Evolutionary conservation across 257 asterid genomes (phyloP).

Genomic region (Ilex asprella): DNA sequence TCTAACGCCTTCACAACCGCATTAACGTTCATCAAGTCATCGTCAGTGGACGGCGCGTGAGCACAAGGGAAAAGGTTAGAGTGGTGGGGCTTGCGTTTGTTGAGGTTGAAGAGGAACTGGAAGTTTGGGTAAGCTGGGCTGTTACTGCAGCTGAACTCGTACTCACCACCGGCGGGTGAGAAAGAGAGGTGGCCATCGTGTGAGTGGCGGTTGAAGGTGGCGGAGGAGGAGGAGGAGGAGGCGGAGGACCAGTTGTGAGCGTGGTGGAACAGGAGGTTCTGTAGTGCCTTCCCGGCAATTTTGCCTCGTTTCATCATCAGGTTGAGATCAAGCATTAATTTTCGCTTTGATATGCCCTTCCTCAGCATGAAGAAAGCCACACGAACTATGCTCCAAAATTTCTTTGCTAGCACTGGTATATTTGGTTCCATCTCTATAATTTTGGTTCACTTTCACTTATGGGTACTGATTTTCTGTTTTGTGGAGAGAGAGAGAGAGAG

Average conservation of each 20-base stretch:
- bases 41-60: not conserved
- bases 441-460: not conserved
- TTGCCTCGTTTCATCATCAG: conserved; percentile 38
- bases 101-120: conserved; percentile 8
- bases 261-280: conserved; percentile 11
- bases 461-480: not conserved
- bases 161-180: conserved; percentile 8
- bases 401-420: conserved; percentile 19
- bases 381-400: conserved; percentile 8
- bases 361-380: conserved; percentile 20
- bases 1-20: not conserved
- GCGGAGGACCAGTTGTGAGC: not conserved
- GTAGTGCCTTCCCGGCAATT: conserved; percentile 34
- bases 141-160: conserved; percentile 38
- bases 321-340: conserved; percentile 27
- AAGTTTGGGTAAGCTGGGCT: conserved; percentile 16
- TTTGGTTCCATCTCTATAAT: conserved; percentile 27
- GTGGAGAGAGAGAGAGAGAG: not conserved
- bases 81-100: conserved; percentile 22
- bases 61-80: conserved; percentile 4
- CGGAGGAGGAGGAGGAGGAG: not conserved
- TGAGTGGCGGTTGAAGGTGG: not conserved
- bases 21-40: not conserved
- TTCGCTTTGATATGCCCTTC: conserved; percentile 34
- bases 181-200: not conserved